Base-by-base conservation (phyloP, 2,329 filamentous ascomycete species). In the Chaetomium olivaceum region DNA sequence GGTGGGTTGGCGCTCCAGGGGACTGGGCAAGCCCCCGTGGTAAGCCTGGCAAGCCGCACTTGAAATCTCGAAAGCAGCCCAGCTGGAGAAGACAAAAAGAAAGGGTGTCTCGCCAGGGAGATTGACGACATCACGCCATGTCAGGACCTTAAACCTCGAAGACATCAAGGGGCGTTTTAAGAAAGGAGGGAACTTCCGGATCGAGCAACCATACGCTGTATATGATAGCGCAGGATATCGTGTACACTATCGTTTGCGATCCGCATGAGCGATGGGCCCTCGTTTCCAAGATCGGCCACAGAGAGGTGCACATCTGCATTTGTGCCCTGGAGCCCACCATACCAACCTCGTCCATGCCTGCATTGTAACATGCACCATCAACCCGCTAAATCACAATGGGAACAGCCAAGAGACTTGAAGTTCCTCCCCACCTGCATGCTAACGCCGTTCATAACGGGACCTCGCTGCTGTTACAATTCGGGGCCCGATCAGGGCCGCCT, bases 301-400 rank as follows among this genome's bases (percentile, higher is more conserved):
- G 36, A 19, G 52, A 51, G 59, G 48, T 64, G 43, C 48, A 31
- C 62, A 31, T 59, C 56, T 54, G 62, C 62, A 64, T n/a, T 58
- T 27, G 23, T 19, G 27, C 48, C 21, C 25, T 39, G 39, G 36
- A 33, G 16, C 21, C 16, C 29, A 36, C 57, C 56, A 59, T 55
- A 5, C 62, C 57, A 54, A 55, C 6, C 48, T 56, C 36, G 56
- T 64, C 19, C 14, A 27, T 7, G n/a, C 33, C 56, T 64, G 62
- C 62, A 64, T 56, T 56, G 63, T 36, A 48, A 16, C 55, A 23
- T 46, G 9, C 43, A 19, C 58, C 57, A 31, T 56, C 57, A 51
- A 50, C 23, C 27, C 63, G 57, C 63, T 57, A 61, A 54, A 51
- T 19, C 57, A 51, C 39, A 61, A 60, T 7, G 51, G 58, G 39